Evolutionary conservation across 768 basidiomycete species (phyloP), one percentile per base, ranked within the genome.

Genomic region (Pulveroboletus sp.): DNA sequence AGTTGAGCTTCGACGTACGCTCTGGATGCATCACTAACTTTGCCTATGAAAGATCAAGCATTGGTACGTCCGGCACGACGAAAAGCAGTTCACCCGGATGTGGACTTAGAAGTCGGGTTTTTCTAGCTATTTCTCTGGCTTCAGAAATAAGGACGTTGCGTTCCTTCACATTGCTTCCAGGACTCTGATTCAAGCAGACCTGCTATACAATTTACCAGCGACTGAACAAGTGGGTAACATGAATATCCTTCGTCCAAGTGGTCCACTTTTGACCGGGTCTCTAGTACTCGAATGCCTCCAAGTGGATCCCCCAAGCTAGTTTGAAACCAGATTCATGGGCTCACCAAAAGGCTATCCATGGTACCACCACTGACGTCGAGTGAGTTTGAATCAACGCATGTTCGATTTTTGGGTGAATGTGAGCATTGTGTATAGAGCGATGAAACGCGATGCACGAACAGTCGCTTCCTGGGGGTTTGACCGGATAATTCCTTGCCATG

Each of bases 131-230:
- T 88, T 89, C 62, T 73, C 82, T 9, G 84, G 84, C 1, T 78
- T 81, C 60, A 72, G 69, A 53, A 89, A 89, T 62, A 86, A 88
- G 61, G 92, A 94, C 46, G 80, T 93, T 13, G 88, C 90, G 0
- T 92, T 90, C 68, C 78, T 86, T 51, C 92, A 95, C 60, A 68
- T 72, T 11, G 71, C 78, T 1, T 85, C 83, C 13, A 86, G 82
- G 63, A 80, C 84, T 0, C 70, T 94, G 39, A 77, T 94, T 40
- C 75, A 86, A 64, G 93, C 89, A 2, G 93, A 96, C 65, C 71
- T 94, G 39, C 65, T 94, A 3, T 80, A 91, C 72, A 93, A 93
- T 69, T 71, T 94, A 11, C 89, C 91, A 1, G 72, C 80, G 5
- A 82, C 65, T 2, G 91, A 94, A 67, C 90, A 93, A 70, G 82